phyloP scores from a whole-genome alignment of 202 grass and related monocot species.

The Carex sylvatica region DNA sequence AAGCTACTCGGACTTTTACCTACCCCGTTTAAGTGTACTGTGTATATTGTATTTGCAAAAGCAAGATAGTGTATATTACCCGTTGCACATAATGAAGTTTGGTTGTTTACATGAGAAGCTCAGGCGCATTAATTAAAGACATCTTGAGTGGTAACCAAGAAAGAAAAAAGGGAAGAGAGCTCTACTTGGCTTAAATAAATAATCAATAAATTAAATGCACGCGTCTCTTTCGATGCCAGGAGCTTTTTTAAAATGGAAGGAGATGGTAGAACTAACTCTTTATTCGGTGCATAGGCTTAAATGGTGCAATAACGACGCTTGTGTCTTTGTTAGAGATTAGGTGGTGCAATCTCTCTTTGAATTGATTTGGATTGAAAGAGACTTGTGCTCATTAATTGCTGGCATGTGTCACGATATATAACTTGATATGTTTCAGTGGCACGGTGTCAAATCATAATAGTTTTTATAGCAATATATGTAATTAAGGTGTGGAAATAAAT shows the following conservation, averaged over 20 bases:
- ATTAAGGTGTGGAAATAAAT: too few relatives aligned
- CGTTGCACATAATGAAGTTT: not conserved
- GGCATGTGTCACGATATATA: too few relatives aligned
- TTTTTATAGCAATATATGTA: too few relatives aligned
- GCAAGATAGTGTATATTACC: not conserved
- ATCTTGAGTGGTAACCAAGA: not conserved
- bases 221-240: not conserved
- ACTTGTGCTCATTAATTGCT: too few relatives aligned
- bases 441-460: too few relatives aligned
- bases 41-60: not conserved
- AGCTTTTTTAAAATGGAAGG: not conserved
- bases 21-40: not conserved
- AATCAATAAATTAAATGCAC: conserved; percentile 17
- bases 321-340: not conserved
- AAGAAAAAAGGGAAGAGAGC: not conserved
- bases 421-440: too few relatives aligned
- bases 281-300: not conserved
- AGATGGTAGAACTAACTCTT: conserved; percentile 7
- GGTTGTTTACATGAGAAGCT: too few relatives aligned
- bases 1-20: not conserved
- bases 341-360: conserved; percentile 2
- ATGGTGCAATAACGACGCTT: not conserved
- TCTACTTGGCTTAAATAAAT: not conserved
- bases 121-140: conserved; percentile 7
- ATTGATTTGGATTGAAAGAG: conserved; percentile 3